These are phyloP conservation scores for Yamadazyma olivae DNA, from an alignment of 805 yeast species.

Conservation along the genomic window DNA sequence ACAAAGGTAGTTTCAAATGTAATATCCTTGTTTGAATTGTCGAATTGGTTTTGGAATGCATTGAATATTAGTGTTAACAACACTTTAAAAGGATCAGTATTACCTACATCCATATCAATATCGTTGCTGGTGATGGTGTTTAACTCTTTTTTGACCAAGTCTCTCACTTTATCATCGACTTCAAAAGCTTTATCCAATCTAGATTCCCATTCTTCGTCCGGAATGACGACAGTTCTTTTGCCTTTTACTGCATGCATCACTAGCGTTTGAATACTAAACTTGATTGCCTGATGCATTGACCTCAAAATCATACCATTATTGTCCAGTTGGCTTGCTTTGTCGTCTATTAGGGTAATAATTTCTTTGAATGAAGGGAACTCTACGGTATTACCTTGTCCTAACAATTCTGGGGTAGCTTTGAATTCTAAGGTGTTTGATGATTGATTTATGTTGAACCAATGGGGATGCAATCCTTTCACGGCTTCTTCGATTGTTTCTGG, in stretches of 20 bases:
- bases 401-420: constrained; percentile 41
- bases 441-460: constrained; percentile 61
- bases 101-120: constrained; percentile 12
- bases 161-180: constrained; percentile 51
- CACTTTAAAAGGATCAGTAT: constrained; percentile 14
- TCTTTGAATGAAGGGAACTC: constrained; percentile 55
- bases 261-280: constrained; percentile 55
- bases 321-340: constrained; percentile 18
- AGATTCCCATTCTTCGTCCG: constrained; percentile 72
- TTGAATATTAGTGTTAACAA: constrained; percentile 34
- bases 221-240: constrained; percentile 51
- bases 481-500: constrained; percentile 82
- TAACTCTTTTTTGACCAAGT: constrained; percentile 20
- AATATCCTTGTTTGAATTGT: constrained; percentile 16
- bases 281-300: constrained; percentile 38
- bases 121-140: constrained; percentile 13
- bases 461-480: constrained; percentile 73
- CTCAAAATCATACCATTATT: constrained; percentile 19
- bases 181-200: constrained; percentile 69
- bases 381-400: constrained; percentile 38
- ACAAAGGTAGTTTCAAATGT: constrained; percentile 36
- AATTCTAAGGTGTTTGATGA: constrained; percentile 44
- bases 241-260: constrained; percentile 63
- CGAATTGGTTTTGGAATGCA: constrained; percentile 24
- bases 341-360: constrained; percentile 25